Evolutionary conservation across 129 eudicot species (phyloP).

Genomic region (Flaveria brownii): DNA sequence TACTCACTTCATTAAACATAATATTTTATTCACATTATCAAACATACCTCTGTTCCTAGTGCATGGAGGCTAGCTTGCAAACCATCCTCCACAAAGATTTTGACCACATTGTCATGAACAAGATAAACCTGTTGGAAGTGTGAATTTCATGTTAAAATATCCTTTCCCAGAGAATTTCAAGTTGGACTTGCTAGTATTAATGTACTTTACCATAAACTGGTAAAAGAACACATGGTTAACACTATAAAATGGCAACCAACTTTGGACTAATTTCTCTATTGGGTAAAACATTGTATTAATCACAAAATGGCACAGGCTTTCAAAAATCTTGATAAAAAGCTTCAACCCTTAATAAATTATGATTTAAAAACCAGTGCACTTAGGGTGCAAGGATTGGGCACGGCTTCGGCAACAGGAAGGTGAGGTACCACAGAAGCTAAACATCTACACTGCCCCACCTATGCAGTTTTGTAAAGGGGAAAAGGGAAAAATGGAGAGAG

Average conservation of each 20-base stretch:
- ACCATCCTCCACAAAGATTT: constrained; percentile 88
- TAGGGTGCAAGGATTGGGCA: too few relatives aligned
- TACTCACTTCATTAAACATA: constrained; percentile 27
- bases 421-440: too few relatives aligned
- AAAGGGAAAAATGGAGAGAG: too few relatives aligned
- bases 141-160: constrained; percentile 11
- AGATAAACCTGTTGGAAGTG: constrained; percentile 70
- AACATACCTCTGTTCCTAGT: constrained; percentile 83
- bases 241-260: not conserved
- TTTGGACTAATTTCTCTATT: not conserved
- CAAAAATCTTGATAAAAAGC: not conserved
- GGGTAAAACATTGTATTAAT: not conserved
- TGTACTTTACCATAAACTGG: not conserved
- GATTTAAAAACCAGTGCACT: not conserved
- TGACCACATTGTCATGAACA: constrained; percentile 67
- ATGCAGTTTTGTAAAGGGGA: too few relatives aligned
- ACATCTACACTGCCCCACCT: too few relatives aligned
- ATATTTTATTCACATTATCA: constrained; percentile 1
- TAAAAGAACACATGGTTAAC: not conserved
- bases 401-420: too few relatives aligned
- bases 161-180: not conserved
- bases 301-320: not conserved
- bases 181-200: constrained; percentile 2
- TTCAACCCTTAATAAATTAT: not conserved
- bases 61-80: constrained; percentile 84